Base-by-base conservation (phyloP, 2,329 filamentous ascomycete species). In the Piedraia hortae region DNA sequence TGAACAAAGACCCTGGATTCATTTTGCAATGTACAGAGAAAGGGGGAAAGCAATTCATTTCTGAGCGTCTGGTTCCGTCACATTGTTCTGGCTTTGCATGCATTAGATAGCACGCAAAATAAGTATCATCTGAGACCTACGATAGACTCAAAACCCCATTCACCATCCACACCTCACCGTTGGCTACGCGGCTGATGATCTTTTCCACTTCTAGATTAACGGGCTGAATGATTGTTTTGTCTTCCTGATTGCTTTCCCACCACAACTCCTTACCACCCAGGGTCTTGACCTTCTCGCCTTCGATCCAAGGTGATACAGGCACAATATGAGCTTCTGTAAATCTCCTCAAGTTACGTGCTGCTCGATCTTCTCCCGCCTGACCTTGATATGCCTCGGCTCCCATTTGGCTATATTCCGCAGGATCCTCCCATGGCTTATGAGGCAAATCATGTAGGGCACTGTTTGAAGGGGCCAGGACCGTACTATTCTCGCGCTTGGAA, bases 281-380 rank as follows among this genome's bases (percentile, higher is more conserved):
- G 0, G 72, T 72, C 48, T 65, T 59, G 1, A 61, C 53, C 45
- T 68, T 77, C 30, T 59, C 48, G 3, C 53, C 52, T 30, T 72
- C 62, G 12, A 51, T 45, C 80, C 82, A 93, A 1, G 78, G 77
- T 36, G 63, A 73, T 4, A 47, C 45, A 0, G 64, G 56, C 4
- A 93, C 58, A 23, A 91, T 56, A 46, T 97, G 85, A 20, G 70
- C 69, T 48, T 88, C 69, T 2, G 89, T 74, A 42, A 93, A 93
- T 17, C 60, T 53, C 37, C 58, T 56, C 30, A 93, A 43, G 37
- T 93, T 93, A 32, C 50, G 50, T 29, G 64, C 59, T 5, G 85
- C 82, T 21, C 78, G 57, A 25, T 77, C 66, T 37, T 70, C 60
- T 0, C 78, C 82, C 9, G 62, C 61, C 1, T 56, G 50, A 0